Percentiles rank a stretch among this genome's conserved stretches.
Evolutionary conservation across 108 stramenopile genomes (phyloP).

Genomic region (Parmales sp.): DNA sequence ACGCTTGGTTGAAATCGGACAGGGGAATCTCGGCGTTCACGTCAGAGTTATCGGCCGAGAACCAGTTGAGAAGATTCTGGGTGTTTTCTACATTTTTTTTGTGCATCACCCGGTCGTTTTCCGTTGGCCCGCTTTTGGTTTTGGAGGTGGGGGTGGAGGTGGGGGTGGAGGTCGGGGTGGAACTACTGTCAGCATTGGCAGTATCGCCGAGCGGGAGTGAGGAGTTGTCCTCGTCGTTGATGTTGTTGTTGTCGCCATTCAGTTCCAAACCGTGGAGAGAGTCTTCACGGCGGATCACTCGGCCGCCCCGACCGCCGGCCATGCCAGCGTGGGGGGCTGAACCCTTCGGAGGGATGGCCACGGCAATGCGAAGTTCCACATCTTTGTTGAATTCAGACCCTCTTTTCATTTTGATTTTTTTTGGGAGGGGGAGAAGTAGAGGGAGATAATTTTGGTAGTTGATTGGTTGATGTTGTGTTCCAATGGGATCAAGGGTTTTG

Average conservation of each 20-base stretch:
- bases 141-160: not conserved
- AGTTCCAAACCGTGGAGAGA: not conserved
- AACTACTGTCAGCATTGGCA: not conserved
- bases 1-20: not conserved
- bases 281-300: not conserved
- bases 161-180: not conserved
- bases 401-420: too few species aligned
- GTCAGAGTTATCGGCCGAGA: not conserved
- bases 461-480: too few species aligned
- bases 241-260: not conserved
- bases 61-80: not conserved
- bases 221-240: not conserved
- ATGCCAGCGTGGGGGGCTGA: not conserved
- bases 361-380: too few species aligned
- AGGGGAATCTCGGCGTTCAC: not conserved
- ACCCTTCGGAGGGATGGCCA: not conserved
- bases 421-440: too few species aligned
- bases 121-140: not conserved
- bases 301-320: slow-evolving; percentile 4
- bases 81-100: not conserved
- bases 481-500: too few species aligned
- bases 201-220: not conserved
- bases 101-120: not conserved
- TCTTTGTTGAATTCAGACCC: too few species aligned
- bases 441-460: too few species aligned